Conservation (phyloP, 345 rosid species). For the Dovyalis caffra region DNA sequence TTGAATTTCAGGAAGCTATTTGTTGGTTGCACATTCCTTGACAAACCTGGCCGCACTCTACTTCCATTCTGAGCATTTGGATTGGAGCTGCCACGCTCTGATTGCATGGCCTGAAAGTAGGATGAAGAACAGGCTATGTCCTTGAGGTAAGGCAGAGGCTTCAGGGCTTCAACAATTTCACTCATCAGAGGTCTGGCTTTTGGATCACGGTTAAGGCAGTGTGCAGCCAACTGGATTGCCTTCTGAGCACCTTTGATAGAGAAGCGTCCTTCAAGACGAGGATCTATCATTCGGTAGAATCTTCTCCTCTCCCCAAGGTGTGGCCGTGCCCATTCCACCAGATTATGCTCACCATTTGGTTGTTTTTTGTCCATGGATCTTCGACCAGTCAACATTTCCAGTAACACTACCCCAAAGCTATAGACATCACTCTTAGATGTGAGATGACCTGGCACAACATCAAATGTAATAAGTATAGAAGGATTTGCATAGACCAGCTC, state of each 20-base stretch:
- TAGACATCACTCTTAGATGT: slow-evolving; percentile 25
- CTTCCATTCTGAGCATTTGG: slow-evolving; percentile 9
- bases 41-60: slow-evolving; percentile 12
- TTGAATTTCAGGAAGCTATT: slow-evolving; percentile 10
- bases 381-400: slow-evolving; percentile 25
- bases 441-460: slow-evolving; percentile 22
- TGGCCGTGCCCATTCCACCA: slow-evolving; percentile 29
- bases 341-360: slow-evolving; percentile 23
- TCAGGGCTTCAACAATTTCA: slow-evolving; percentile 18
- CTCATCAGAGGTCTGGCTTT: slow-evolving; percentile 28
- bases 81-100: slow-evolving; percentile 15
- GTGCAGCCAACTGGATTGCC: slow-evolving; percentile 24
- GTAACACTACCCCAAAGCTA: slow-evolving; percentile 29
- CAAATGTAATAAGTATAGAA: neutral
- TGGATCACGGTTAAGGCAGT: slow-evolving; percentile 21
- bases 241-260: slow-evolving; percentile 24
- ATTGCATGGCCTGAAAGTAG: slow-evolving; percentile 28
- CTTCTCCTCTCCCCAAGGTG: slow-evolving; percentile 16
- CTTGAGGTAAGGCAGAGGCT: slow-evolving; percentile 18
- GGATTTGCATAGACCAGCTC: neutral
- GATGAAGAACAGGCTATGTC: slow-evolving; percentile 34
- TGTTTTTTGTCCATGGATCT: slow-evolving; percentile 26
- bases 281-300: slow-evolving; percentile 21
- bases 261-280: slow-evolving; percentile 24
- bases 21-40: slow-evolving; percentile 18